A percentile compares a stretch with the other conserved stretches of the same genome.
Evolutionary conservation across 345 rosid genomes (phyloP).

Genomic region (Lumnitzera racemosa): DNA sequence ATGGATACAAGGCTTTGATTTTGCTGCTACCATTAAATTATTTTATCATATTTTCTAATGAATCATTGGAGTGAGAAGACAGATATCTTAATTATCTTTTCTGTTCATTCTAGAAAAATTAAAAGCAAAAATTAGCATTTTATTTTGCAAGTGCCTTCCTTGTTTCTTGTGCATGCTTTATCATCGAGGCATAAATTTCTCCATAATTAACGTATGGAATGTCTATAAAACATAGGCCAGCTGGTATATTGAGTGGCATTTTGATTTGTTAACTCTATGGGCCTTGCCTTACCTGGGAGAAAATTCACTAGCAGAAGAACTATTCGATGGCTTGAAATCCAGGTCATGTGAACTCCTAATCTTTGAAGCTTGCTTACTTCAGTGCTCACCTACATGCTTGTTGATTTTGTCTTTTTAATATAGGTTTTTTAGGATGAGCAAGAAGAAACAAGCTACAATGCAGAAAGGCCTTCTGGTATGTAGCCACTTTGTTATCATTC

Average conservation of each 20-base stretch:
- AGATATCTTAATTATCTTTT: too few species aligned
- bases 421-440: conserved; percentile 53
- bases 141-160: too few species aligned
- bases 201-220: not conserved
- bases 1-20: too few species aligned
- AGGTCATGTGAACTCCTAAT: conserved; percentile 36
- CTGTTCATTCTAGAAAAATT: too few species aligned
- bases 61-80: too few species aligned
- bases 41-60: too few species aligned
- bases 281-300: conserved; percentile 62
- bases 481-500: conserved; percentile 1
- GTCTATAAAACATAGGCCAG: conserved; percentile 29
- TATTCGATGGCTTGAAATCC: conserved; percentile 56
- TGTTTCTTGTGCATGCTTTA: too few species aligned
- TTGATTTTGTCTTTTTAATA: conserved; percentile 14
- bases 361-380: not conserved
- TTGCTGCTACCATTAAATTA: too few species aligned
- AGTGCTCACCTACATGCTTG: conserved; percentile 1
- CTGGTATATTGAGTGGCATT: conserved; percentile 80
- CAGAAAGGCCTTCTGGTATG: conserved; percentile 63
- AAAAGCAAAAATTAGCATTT: too few species aligned
- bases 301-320: conserved; percentile 57
- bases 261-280: conserved; percentile 76
- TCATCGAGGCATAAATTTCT: not conserved
- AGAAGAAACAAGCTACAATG: conserved; percentile 76